phyloP scores from a whole-genome alignment of 1,284 basidiomycete genomes.

The Prillingera fragicola region DNA sequence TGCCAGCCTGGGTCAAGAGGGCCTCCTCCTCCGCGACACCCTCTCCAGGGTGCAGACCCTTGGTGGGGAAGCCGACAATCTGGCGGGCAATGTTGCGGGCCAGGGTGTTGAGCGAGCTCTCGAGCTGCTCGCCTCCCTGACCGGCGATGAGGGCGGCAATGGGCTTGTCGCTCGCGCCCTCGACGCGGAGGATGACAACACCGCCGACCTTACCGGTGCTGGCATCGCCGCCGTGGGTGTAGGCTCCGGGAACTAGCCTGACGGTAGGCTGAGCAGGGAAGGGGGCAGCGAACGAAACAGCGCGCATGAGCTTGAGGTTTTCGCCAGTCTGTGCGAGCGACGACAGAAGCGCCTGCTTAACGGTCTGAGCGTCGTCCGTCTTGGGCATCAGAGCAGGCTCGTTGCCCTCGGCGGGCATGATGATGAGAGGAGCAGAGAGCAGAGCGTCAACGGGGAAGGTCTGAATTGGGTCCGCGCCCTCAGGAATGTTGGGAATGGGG shows the following conservation, averaged over 20 bases:
- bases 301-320: constrained; percentile 75
- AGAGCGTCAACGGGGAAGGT: constrained; percentile 55
- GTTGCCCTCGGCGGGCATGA: constrained; percentile 40
- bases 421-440: constrained; percentile 63
- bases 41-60: constrained; percentile 51
- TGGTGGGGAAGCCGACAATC: constrained; percentile 76
- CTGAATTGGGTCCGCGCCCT: constrained; percentile 35
- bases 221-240: constrained; percentile 65
- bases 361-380: constrained; percentile 51
- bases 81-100: constrained; percentile 76
- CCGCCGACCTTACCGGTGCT: constrained; percentile 65
- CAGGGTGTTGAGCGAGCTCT: constrained; percentile 58
- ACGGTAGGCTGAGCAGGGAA: constrained; percentile 49
- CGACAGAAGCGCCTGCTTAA: constrained; percentile 70
- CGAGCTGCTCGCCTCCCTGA: constrained; percentile 47
- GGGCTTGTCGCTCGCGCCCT: constrained; percentile 36
- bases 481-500: constrained; percentile 8
- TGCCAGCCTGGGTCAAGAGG: constrained; percentile 75
- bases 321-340: constrained; percentile 82
- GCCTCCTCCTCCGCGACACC: constrained; percentile 52
- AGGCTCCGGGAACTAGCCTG: constrained; percentile 66
- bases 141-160: constrained; percentile 38
- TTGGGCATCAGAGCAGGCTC: constrained; percentile 19
- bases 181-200: constrained; percentile 61
- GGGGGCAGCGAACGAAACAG: constrained; percentile 62